Evolutionary conservation across 169 alveolate species (phyloP), one percentile per base, ranked within the genome.

Genomic region (Eimeria necatrix): DNA sequence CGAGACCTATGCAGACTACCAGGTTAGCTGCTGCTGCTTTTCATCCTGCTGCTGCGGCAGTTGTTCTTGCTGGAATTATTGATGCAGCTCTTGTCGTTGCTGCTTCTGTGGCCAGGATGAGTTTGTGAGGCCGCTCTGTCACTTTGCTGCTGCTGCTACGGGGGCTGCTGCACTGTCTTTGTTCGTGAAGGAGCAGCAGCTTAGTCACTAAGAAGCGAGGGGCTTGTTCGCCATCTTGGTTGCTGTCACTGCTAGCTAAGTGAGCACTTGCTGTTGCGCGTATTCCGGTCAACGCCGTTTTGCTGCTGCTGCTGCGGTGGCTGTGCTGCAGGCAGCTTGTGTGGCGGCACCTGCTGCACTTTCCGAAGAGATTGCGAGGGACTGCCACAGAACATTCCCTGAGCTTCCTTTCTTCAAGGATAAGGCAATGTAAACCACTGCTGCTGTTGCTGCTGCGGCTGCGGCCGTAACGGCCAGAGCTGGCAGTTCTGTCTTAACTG

Each of bases 11-110:
- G n/a, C 68, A 10, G 68, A 56, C 68, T 56, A 56, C 2, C 52
- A 3, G 52, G 83, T n/a, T 48, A n/a, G 83, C 83, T 71, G 83
- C 20, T 71, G 83, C 51, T 71, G 83, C 83, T 71, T 26, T 41
- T 22, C 51, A 26, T 71, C 51, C 41, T 7, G 83, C 52, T 71
- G 83, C 83, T 71, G 83, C 83, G 22, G 68, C 0, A 56, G 68
- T 2, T 18, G 20, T 56, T 18, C 2, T 32, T 32, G 41, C 41
- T 32, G 41, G 41, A 32, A 32, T 32, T 32, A 0, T 32, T 32
- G 41, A 32, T 32, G 41, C 2, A 32, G 0, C 41, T 32, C 41
- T 32, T 61, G 4, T 26, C 22, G 73, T 1, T 61, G 73, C 73
- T 61, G 73, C 22, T 12, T 0, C 51, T 32, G 83, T 22, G 18